Evolutionary conservation across 257 asterid genomes (phyloP).

Genomic region (Parsonsia alboflavescens): DNA sequence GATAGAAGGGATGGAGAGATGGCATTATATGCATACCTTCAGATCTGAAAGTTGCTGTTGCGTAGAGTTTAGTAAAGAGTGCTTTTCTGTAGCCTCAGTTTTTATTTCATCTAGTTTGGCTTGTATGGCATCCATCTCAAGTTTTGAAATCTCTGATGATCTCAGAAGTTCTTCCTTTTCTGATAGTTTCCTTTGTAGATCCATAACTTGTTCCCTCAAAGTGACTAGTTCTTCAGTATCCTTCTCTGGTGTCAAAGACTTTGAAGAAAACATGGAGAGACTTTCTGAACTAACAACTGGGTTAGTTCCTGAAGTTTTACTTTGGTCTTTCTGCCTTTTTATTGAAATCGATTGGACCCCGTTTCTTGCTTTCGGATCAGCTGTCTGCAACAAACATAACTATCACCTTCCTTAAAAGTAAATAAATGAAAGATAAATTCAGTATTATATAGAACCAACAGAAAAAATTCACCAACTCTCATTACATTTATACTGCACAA

Average conservation of each 20-base stretch:
- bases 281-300: slow-evolving; percentile 48
- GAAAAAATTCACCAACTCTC: neutral
- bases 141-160: slow-evolving; percentile 54
- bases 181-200: slow-evolving; percentile 57
- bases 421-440: neutral
- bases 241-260: slow-evolving; percentile 51
- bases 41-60: slow-evolving; percentile 81
- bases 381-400: slow-evolving; percentile 44
- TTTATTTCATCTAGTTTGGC: slow-evolving; percentile 46
- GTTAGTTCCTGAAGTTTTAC: slow-evolving; percentile 26
- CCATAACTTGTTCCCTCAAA: slow-evolving; percentile 66
- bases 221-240: slow-evolving; percentile 73
- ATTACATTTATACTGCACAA: neutral
- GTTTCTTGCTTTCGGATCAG: slow-evolving; percentile 44
- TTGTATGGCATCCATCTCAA: slow-evolving; percentile 50
- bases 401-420: slow-evolving; percentile 15
- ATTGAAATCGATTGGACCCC: slow-evolving; percentile 38
- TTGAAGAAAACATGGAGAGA: slow-evolving; percentile 48
- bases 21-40: slow-evolving; percentile 38
- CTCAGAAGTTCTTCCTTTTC: slow-evolving; percentile 78
- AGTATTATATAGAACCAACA: neutral
- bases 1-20: neutral
- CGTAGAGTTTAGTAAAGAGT: slow-evolving; percentile 54
- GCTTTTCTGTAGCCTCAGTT: slow-evolving; percentile 58
- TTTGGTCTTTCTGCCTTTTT: slow-evolving; percentile 50